Evolutionary conservation across 257 asterid species (phyloP).

Genomic region (Penstemon eatonii): DNA sequence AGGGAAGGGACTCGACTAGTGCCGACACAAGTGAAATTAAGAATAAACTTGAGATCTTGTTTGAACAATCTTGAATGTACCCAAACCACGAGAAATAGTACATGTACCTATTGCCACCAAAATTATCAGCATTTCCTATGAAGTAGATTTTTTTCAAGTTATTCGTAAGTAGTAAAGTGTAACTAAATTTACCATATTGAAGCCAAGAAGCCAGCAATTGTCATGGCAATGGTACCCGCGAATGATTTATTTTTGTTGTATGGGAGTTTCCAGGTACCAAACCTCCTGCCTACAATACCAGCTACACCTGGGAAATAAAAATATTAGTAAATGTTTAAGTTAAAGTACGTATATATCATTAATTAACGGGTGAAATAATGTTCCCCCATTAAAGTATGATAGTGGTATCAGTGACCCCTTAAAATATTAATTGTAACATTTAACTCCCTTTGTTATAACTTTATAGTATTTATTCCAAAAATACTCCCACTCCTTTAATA

Average conservation of each 20-base stretch:
- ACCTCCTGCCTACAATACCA: slow-evolving; percentile 56
- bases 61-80: slow-evolving; percentile 38
- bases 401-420: too few relatives aligned
- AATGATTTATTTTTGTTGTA: slow-evolving; percentile 53
- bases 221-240: slow-evolving; percentile 55
- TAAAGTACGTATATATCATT: too few relatives aligned
- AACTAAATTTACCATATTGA: slow-evolving; percentile 45
- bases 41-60: slow-evolving; percentile 46
- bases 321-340: too few relatives aligned
- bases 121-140: background rate
- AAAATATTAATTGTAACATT: too few relatives aligned
- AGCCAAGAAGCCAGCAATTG: slow-evolving; percentile 45
- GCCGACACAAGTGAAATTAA: slow-evolving; percentile 46
- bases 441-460: too few relatives aligned
- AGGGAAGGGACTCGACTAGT: slow-evolving; percentile 73
- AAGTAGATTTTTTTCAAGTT: too few relatives aligned
- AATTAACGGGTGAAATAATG: too few relatives aligned
- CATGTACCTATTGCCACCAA: slow-evolving; percentile 40
- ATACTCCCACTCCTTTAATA: too few relatives aligned
- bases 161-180: too few relatives aligned
- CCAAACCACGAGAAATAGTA: slow-evolving; percentile 53
- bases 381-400: too few relatives aligned
- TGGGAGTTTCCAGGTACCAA: slow-evolving; percentile 52
- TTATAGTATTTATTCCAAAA: too few relatives aligned
- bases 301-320: slow-evolving; percentile 44